These are phyloP conservation scores for Arthrobotrys iridis DNA, from an alignment of 2,329 filamentous ascomycete genomes.

Conservation along the genomic window DNA sequence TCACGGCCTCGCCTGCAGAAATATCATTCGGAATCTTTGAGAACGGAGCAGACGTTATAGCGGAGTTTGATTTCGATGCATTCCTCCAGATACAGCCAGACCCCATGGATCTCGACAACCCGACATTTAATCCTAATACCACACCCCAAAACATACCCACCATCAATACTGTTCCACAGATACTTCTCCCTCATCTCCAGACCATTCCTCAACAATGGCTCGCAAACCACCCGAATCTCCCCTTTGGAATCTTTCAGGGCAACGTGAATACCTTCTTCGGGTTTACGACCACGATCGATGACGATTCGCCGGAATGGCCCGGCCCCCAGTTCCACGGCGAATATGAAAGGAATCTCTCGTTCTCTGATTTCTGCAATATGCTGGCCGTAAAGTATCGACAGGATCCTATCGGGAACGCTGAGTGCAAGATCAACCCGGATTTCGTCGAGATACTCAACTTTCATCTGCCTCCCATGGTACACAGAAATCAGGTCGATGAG, in stretches of 20 bases:
- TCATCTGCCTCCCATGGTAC: conserved; percentile 55
- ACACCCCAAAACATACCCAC: conserved; percentile 28
- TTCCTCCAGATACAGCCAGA: conserved; percentile 38
- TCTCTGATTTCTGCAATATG: conserved; percentile 48
- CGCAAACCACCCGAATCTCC: conserved; percentile 37
- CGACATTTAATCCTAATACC: conserved; percentile 24
- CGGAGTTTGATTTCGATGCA: conserved; percentile 37
- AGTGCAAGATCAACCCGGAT: conserved; percentile 51
- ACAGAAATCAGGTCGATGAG: conserved; percentile 53
- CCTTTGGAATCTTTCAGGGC: conserved; percentile 41
- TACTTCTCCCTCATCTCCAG: conserved; percentile 45
- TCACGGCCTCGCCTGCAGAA: conserved; percentile 9
- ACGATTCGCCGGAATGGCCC: conserved; percentile 52
- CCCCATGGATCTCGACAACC: conserved; percentile 49
- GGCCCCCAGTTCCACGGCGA: conserved; percentile 46
- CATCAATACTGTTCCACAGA: conserved; percentile 20
- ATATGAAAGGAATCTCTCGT: conserved; percentile 50
- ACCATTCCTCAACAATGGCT: conserved; percentile 47
- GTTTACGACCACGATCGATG: conserved; percentile 39
- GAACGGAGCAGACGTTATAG: conserved; percentile 6
- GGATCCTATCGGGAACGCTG: conserved; percentile 27
- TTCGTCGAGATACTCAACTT: conserved; percentile 46
- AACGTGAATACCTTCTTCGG: conserved; percentile 39
- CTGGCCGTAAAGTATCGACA: conserved; percentile 35
- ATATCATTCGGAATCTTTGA: conserved; percentile 31